Conservation (phyloP, 345 rosid species). For the Brassica rapa region DNA sequence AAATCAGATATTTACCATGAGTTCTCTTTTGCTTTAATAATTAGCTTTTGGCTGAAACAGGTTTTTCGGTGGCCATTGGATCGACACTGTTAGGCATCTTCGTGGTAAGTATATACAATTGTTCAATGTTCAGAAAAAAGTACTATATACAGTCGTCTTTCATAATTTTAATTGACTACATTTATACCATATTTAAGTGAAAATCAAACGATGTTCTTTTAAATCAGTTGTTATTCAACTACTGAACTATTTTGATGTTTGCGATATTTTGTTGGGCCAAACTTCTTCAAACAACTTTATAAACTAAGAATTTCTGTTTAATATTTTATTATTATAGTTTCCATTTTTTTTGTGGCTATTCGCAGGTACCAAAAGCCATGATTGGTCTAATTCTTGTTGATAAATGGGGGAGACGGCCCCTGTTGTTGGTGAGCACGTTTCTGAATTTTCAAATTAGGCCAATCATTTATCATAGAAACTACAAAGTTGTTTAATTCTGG, state of each 20-base stretch:
- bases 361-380: conserved; percentile 40
- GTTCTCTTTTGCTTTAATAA: background rate
- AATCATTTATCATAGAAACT: background rate
- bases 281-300: background rate
- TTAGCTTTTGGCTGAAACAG: conserved; percentile 28
- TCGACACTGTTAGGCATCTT: conserved; percentile 34
- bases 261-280: background rate
- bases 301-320: background rate
- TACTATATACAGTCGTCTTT: background rate
- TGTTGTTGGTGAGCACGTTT: conserved; percentile 36
- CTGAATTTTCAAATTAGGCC: background rate
- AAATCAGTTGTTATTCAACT: background rate
- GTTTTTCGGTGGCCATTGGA: conserved; percentile 42
- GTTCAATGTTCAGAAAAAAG: background rate
- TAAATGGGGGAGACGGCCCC: conserved; percentile 54
- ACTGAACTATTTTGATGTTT: background rate
- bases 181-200: background rate
- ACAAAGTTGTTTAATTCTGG: background rate
- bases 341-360: background rate
- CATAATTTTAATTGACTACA: background rate
- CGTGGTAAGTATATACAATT: conserved; percentile 31
- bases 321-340: background rate
- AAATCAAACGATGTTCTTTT: background rate
- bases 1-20: background rate
- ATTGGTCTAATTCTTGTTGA: conserved; percentile 44